Percentiles rank a stretch among this genome's conserved stretches.
Evolutionary conservation across 23 red algal species (phyloP).

Genomic region (Gracilaria caudata): DNA sequence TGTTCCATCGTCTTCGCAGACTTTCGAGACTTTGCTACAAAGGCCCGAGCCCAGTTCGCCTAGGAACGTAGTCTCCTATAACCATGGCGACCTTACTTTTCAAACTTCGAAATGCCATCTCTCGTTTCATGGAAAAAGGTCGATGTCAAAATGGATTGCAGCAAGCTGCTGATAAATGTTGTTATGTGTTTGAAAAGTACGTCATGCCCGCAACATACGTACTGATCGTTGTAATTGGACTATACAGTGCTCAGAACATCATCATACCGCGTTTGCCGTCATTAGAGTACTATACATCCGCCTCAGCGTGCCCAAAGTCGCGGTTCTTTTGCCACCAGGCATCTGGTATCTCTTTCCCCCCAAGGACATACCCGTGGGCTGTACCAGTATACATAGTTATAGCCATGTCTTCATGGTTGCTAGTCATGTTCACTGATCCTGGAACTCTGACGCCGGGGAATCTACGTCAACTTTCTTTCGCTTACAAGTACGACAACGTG

Average conservation of each 20-base stretch:
- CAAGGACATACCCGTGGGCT: conserved; percentile 11
- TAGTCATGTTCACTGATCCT: conserved; percentile 55
- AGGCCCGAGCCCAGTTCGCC: too few species aligned
- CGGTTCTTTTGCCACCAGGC: conserved; percentile 48
- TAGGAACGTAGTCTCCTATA: neutral
- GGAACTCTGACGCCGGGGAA: conserved; percentile 9
- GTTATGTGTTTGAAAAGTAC: conserved; percentile 52
- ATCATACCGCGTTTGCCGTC: conserved; percentile 26
- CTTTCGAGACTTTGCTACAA: too few species aligned
- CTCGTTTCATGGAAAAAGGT: neutral
- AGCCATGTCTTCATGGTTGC: conserved; percentile 37
- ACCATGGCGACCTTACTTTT: neutral
- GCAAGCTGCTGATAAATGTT: neutral
- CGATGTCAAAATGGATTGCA: neutral
- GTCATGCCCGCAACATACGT: conserved; percentile 66
- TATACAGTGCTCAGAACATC: neutral
- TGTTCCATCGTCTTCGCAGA: too few species aligned
- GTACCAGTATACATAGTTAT: conserved; percentile 27
- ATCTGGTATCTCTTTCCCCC: conserved; percentile 42
- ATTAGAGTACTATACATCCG: neutral
- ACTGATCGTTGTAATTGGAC: conserved; percentile 21
- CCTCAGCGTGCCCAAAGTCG: conserved; percentile 49
- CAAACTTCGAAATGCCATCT: neutral
- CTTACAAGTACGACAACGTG: conserved; percentile 40
- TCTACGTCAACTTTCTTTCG: neutral